phyloP scores from a whole-genome alignment of 2,329 filamentous ascomycete genomes.

The Thielaviopsis ethacetica region DNA sequence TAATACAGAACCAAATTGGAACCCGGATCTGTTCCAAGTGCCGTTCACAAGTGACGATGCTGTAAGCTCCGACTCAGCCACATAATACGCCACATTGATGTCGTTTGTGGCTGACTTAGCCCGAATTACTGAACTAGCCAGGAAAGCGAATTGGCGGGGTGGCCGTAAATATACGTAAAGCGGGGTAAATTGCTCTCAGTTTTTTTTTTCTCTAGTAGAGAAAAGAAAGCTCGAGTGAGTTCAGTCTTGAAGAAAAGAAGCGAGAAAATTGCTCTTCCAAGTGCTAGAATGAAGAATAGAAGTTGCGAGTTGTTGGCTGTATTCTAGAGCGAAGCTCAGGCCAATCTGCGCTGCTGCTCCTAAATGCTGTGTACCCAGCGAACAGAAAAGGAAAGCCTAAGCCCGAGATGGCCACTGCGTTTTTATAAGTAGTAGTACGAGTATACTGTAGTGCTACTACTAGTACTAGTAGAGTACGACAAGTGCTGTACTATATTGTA shows the following conservation, averaged over 20 bases:
- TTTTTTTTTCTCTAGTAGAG: background rate
- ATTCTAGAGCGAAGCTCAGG: background rate
- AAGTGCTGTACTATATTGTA: too few relatives aligned
- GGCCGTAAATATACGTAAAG: background rate
- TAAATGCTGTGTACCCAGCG: background rate
- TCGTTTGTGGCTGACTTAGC: background rate
- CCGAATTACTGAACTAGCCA: background rate
- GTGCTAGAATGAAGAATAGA: background rate
- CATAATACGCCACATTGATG: background rate
- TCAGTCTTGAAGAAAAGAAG: background rate
- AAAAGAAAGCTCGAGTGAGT: too few relatives aligned
- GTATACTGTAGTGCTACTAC: too few relatives aligned
- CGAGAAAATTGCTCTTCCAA: background rate
- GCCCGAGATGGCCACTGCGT: background rate
- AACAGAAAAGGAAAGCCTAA: background rate
- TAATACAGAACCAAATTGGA: too few relatives aligned
- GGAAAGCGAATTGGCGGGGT: background rate
- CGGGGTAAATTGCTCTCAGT: background rate
- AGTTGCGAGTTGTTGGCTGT: background rate
- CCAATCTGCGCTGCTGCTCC: background rate
- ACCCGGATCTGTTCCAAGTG: too few relatives aligned
- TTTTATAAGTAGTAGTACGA: too few relatives aligned
- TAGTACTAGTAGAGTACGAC: too few relatives aligned
- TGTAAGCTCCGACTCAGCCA: background rate
- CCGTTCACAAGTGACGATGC: too few relatives aligned